Conservation (phyloP, 2,329 filamentous ascomycete genomes). For the Botryotinia convoluta region DNA sequence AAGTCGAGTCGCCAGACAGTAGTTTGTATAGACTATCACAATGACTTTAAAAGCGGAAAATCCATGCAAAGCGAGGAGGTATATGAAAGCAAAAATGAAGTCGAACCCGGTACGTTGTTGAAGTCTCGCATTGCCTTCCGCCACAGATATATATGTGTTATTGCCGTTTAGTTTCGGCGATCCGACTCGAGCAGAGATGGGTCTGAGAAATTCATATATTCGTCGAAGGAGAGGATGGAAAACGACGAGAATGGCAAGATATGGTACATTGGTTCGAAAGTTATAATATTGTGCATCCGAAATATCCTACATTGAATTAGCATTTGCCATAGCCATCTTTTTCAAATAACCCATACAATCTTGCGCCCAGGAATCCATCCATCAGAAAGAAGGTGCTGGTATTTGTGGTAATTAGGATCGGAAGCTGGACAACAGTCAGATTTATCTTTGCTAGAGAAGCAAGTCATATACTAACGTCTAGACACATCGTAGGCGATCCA, state of each 20-base stretch:
- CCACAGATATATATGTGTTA: constrained; percentile 41
- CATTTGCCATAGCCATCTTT: not conserved
- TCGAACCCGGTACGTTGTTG: constrained; percentile 78
- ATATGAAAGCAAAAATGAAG: constrained; percentile 74
- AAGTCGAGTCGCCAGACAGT: constrained; percentile 68
- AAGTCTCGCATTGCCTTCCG: constrained; percentile 54
- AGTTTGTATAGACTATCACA: constrained; percentile 77
- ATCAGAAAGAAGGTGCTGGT: constrained; percentile 64
- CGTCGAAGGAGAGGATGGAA: constrained; percentile 77
- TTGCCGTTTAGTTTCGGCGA: constrained; percentile 35
- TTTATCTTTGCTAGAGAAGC: not conserved
- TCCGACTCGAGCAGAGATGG: constrained; percentile 26
- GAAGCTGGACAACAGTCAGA: constrained; percentile 53
- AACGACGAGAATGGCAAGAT: constrained; percentile 69
- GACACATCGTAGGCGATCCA: constrained; percentile 87
- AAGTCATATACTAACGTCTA: constrained; percentile 57
- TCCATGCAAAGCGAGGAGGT: constrained; percentile 77
- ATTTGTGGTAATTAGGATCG: constrained; percentile 78
- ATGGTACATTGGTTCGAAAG: constrained; percentile 84
- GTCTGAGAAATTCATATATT: constrained; percentile 57
- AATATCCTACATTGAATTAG: constrained; percentile 60
- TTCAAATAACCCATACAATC: constrained; percentile 57
- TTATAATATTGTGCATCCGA: constrained; percentile 84
- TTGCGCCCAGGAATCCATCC: constrained; percentile 93
- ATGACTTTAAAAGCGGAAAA: constrained; percentile 82